Percentiles rank a stretch among this genome's conserved stretches.
These are phyloP conservation scores for Pseudonectria foliicola DNA, from an alignment of 2,329 filamentous ascomycete species.

Conservation along the genomic window DNA sequence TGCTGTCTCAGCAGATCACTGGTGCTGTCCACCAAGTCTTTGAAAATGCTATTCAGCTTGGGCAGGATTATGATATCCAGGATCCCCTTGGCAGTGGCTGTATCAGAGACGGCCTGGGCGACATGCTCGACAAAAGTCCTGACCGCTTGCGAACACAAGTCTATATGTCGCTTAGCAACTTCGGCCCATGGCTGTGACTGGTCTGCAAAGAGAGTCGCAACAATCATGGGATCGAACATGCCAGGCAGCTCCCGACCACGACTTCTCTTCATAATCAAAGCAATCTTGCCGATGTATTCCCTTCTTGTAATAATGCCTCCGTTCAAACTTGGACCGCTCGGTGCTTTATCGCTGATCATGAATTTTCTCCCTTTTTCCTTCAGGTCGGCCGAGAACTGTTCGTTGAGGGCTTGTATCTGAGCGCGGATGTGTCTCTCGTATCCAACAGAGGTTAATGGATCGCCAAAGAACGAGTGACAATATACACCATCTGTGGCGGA, in stretches of 20 bases:
- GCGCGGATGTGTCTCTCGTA: constrained; percentile 44
- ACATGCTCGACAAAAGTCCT: constrained; percentile 4
- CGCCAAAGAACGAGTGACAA: constrained; percentile 42
- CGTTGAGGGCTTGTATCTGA: constrained; percentile 42
- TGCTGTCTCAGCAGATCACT: constrained; percentile 38
- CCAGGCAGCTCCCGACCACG: constrained; percentile 50
- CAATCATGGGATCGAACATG: constrained; percentile 51
- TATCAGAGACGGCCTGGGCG: constrained; percentile 9
- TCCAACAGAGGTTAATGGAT: constrained; percentile 21
- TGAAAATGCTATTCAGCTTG: constrained; percentile 11
- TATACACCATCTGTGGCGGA: constrained; percentile 46
- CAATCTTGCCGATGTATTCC: constrained; percentile 16
- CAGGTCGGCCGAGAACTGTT: constrained; percentile 40
- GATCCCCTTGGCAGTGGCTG: constrained; percentile 8
- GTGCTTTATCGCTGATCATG: constrained; percentile 17
- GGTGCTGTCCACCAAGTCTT: constrained; percentile 32
- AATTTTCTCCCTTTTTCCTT: constrained; percentile 32
- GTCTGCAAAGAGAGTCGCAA: constrained; percentile 52
- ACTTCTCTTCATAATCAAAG: constrained; percentile 12
- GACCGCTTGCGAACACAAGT: constrained; percentile 9
- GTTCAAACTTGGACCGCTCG: too few relatives aligned
- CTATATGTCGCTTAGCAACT: constrained; percentile 28
- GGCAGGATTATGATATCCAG: constrained; percentile 9
- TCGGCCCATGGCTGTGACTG: constrained; percentile 49
- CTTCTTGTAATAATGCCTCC: constrained; percentile 3